phyloP scores from a whole-genome alignment of 768 basidiomycete species.

The Tylopilus sp. region DNA sequence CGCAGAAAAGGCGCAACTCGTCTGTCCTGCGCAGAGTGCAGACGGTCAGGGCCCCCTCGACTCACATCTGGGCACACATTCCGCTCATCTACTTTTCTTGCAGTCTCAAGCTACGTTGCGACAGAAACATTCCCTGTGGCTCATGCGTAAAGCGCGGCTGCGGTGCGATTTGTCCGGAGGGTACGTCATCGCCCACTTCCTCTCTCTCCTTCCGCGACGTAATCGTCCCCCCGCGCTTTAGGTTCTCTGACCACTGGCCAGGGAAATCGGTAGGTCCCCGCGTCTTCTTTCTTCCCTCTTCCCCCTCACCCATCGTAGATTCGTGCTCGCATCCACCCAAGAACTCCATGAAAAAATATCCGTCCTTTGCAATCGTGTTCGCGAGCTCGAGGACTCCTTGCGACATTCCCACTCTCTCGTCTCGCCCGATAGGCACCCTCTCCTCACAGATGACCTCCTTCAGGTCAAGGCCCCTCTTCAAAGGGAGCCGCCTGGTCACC shows the following conservation, averaged over 20 bases:
- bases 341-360: constrained; percentile 82
- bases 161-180: constrained; percentile 78
- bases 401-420: constrained; percentile 56
- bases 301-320: constrained; percentile 38
- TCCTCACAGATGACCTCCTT: constrained; percentile 69
- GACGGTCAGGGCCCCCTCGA: constrained; percentile 44
- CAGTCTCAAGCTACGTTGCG: constrained; percentile 46
- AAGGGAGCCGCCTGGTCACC: constrained; percentile 49
- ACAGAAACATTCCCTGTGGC: constrained; percentile 72
- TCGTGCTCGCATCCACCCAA: constrained; percentile 76
- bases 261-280: constrained; percentile 60
- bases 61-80: not conserved
- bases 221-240: constrained; percentile 28
- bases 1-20: constrained; percentile 71
- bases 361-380: constrained; percentile 67
- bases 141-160: constrained; percentile 81
- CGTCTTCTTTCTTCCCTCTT: not conserved
- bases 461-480: constrained; percentile 76
- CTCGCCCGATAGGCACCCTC: constrained; percentile 58
- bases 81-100: not conserved
- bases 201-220: constrained; percentile 15
- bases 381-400: constrained; percentile 73
- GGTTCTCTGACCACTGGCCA: constrained; percentile 80
- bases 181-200: constrained; percentile 37
- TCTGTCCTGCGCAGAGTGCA: constrained; percentile 77